Evolutionary conservation across 345 rosid species (phyloP).

Genomic region (Hirschfeldia incana): DNA sequence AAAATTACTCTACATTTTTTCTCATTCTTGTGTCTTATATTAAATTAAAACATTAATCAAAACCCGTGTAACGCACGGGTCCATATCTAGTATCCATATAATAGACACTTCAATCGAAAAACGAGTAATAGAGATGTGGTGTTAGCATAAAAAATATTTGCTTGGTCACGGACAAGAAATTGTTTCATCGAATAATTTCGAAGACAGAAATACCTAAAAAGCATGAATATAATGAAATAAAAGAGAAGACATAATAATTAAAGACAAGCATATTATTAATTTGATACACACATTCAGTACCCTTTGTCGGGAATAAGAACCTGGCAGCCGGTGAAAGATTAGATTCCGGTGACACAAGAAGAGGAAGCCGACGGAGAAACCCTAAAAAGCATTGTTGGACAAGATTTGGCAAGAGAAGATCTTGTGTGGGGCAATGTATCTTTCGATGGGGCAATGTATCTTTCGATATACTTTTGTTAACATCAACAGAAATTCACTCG

Average conservation of each 20-base stretch:
- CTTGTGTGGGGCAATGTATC: conserved; percentile 40
- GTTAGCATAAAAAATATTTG: neutral
- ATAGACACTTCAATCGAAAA: neutral
- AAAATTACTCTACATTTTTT: too few species aligned
- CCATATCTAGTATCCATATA: neutral
- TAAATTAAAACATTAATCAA: too few species aligned
- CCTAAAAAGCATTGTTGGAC: conserved; percentile 19
- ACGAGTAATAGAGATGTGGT: neutral
- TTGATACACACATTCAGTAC: conserved; percentile 21
- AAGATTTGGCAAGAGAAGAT: conserved; percentile 38
- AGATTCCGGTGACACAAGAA: conserved; percentile 34
- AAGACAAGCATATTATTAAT: conserved; percentile 16
- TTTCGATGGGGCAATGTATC: conserved; percentile 38
- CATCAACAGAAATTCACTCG: conserved; percentile 27
- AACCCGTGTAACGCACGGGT: too few species aligned
- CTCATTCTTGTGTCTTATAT: too few species aligned
- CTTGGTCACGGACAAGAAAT: conserved; percentile 4
- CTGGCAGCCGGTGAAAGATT: neutral
- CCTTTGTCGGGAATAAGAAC: conserved; percentile 39
- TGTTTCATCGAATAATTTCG: conserved; percentile 21
- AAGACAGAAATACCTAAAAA: conserved; percentile 32
- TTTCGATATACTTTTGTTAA: conserved; percentile 37
- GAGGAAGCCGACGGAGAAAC: conserved; percentile 22
- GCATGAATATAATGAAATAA: conserved; percentile 29
- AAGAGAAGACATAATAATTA: conserved; percentile 33